Conservation (phyloP, 1,284 basidiomycete species). For the Abortiporus biennis region DNA sequence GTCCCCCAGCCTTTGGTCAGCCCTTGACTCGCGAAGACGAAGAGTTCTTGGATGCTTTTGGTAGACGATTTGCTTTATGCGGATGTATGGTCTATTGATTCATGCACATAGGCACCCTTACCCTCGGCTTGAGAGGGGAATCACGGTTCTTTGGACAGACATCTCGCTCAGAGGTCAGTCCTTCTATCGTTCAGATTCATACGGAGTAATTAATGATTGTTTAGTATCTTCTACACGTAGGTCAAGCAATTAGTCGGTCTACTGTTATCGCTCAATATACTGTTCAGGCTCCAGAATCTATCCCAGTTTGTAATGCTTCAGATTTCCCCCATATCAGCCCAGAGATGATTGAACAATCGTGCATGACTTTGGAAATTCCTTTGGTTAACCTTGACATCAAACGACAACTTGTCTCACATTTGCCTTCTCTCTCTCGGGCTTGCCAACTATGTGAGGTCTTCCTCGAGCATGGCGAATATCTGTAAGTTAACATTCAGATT, state of each 20-base stretch:
- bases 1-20: constrained; percentile 10
- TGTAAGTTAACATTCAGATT: constrained; percentile 41
- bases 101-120: constrained; percentile 44
- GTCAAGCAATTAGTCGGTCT: too few species aligned
- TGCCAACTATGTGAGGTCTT: constrained; percentile 49
- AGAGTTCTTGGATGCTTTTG: constrained; percentile 49
- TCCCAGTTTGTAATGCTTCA: constrained; percentile 5
- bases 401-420: constrained; percentile 32
- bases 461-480: constrained; percentile 42
- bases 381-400: constrained; percentile 28
- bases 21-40: constrained; percentile 31
- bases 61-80: constrained; percentile 22
- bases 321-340: constrained; percentile 17
- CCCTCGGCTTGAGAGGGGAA: constrained; percentile 47
- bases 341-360: constrained; percentile 19
- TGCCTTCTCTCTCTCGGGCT: constrained; percentile 50
- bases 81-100: background rate
- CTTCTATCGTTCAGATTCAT: too few species aligned
- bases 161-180: constrained; percentile 54
- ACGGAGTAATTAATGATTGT: too few species aligned
- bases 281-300: background rate
- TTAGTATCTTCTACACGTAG: constrained; percentile 49
- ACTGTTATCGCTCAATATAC: too few species aligned
- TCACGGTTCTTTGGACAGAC: constrained; percentile 55
- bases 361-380: constrained; percentile 25